phyloP scores from a whole-genome alignment of 2,329 filamentous ascomycete species.

The Arthrobotrys entomopaga region DNA sequence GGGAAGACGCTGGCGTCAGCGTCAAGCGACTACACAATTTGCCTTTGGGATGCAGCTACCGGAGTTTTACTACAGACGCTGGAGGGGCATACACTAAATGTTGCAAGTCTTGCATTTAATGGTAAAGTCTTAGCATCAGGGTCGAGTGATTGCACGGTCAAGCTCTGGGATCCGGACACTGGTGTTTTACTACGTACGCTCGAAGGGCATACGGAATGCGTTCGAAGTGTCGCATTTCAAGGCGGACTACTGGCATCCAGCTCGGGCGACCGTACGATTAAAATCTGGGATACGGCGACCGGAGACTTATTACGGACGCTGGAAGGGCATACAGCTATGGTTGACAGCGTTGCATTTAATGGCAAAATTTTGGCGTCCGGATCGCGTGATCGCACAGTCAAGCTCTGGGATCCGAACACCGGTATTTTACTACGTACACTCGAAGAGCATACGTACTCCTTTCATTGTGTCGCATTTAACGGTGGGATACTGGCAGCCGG shows the following conservation, averaged over 20 bases:
- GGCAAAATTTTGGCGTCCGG: background rate
- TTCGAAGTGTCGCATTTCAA: no score
- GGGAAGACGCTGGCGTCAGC: background rate
- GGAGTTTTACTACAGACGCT: background rate
- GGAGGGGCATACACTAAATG: background rate
- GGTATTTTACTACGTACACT: background rate
- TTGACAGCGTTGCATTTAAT: background rate
- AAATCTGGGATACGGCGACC: background rate
- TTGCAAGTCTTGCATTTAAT: background rate
- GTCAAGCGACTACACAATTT: background rate
- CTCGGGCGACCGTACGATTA: background rate
- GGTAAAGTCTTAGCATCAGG: background rate
- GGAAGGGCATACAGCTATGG: background rate
- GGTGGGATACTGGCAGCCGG: no score
- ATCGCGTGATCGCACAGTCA: conserved; percentile 1
- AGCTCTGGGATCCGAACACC: conserved; percentile 6
- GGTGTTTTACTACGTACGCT: background rate
- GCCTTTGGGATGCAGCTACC: conserved; percentile 1
- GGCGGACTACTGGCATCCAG: no score
- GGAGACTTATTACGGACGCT: background rate
- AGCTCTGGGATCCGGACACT: conserved; percentile 7
- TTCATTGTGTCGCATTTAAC: no score
- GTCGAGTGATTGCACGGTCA: conserved; percentile 1
- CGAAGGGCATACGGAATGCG: background rate
- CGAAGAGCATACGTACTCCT: background rate